phyloP scores from a whole-genome alignment of 202 grass and related monocot species.

The Carex arenaria region DNA sequence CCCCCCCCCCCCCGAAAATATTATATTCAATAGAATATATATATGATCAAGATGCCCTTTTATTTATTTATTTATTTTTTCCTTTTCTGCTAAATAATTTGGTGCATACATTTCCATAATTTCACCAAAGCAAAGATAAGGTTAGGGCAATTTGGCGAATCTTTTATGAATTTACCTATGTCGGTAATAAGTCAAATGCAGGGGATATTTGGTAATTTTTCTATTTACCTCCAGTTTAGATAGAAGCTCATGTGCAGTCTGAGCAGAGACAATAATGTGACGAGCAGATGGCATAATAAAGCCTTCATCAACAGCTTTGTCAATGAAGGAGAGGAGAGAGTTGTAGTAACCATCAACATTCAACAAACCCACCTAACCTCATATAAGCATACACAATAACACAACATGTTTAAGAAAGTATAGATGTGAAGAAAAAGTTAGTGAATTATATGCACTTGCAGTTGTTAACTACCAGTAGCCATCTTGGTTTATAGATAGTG shows the following conservation, averaged over 20 bases:
- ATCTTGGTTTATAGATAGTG: constrained; percentile 7
- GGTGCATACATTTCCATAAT: background rate
- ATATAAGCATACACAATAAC: background rate
- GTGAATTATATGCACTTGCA: background rate
- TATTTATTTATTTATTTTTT: background rate
- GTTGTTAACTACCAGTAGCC: constrained; percentile 5
- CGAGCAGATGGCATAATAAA: constrained; percentile 47
- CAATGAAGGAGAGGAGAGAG: constrained; percentile 60
- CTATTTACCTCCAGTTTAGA: constrained; percentile 50
- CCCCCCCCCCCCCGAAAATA: background rate
- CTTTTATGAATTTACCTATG: background rate
- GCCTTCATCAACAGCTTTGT: constrained; percentile 57
- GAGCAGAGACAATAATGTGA: constrained; percentile 52
- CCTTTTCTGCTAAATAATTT: background rate
- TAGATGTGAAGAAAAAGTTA: constrained; percentile 6
- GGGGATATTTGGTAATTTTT: background rate
- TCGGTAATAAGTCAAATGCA: background rate
- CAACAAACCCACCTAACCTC: constrained; percentile 51
- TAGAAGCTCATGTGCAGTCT: constrained; percentile 44
- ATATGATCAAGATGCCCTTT: background rate
- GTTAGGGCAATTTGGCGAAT: background rate
- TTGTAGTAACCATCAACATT: constrained; percentile 80
- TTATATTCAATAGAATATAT: background rate
- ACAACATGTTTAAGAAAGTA: background rate
- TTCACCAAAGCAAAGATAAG: background rate